Conservation (phyloP, 1,284 basidiomycete genomes). For the Apiotrichum veenhuisii region DNA sequence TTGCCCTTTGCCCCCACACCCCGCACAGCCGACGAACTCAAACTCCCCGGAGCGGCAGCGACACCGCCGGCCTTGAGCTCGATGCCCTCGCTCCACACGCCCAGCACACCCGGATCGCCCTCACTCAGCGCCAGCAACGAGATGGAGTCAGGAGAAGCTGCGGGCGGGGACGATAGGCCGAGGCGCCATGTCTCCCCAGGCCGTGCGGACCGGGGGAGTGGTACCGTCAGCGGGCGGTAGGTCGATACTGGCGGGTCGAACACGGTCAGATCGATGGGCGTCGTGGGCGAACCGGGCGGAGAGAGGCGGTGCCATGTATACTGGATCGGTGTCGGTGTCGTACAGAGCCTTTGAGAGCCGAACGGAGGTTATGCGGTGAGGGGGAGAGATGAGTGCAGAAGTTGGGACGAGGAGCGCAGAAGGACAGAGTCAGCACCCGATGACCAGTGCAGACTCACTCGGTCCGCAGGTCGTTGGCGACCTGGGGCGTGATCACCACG, state of each 20-base stretch:
- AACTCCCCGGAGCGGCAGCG: background rate
- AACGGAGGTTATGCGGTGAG: too few species aligned
- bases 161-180: constrained; percentile 52
- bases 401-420: background rate
- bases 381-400: background rate
- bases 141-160: background rate
- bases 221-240: constrained; percentile 67
- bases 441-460: too few species aligned
- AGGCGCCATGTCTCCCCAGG: constrained; percentile 64
- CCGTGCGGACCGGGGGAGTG: constrained; percentile 57
- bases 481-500: constrained; percentile 47
- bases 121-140: constrained; percentile 2
- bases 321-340: constrained; percentile 30
- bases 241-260: constrained; percentile 60
- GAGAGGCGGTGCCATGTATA: constrained; percentile 39
- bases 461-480: constrained; percentile 50
- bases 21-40: constrained; percentile 4
- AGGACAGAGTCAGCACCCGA: too few species aligned
- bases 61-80: constrained; percentile 19
- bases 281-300: constrained; percentile 7
- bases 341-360: too few species aligned
- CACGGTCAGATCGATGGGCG: constrained; percentile 63
- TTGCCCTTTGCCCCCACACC: constrained; percentile 7
- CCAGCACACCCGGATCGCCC: constrained; percentile 22
- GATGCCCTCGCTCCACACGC: constrained; percentile 47